Evolutionary conservation across 495 filamentous ascomycete species (phyloP).

Genomic region (Daldinia vernicosa): DNA sequence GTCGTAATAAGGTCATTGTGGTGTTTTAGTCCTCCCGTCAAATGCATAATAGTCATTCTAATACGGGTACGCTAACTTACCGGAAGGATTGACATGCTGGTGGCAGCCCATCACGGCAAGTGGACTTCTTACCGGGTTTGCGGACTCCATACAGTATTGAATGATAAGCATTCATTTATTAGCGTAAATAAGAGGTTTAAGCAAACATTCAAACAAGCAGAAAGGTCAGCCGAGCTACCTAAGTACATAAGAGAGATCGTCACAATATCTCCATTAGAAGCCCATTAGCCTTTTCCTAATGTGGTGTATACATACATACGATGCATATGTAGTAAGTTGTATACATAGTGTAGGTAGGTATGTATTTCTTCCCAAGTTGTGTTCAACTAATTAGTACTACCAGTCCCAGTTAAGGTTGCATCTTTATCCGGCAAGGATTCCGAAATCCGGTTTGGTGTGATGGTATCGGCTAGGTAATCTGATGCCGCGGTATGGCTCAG

Average conservation of each 20-base stretch:
- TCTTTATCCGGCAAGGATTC: neutral
- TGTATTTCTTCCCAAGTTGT: too few relatives aligned
- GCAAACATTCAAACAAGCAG: neutral
- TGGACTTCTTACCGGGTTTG: neutral
- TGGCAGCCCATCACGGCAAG: neutral
- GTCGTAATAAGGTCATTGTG: neutral
- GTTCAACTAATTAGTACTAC: neutral
- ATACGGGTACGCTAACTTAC: neutral
- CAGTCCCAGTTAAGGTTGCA: neutral
- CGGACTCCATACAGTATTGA: slow-evolving; percentile 2
- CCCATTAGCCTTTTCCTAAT: too few relatives aligned
- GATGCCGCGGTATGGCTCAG: neutral
- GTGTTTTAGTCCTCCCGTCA: neutral
- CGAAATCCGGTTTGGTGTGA: neutral
- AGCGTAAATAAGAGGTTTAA: neutral
- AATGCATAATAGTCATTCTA: neutral
- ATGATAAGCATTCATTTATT: neutral
- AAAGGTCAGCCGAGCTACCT: neutral
- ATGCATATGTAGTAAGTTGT: too few relatives aligned
- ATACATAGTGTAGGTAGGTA: too few relatives aligned
- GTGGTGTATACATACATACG: too few relatives aligned
- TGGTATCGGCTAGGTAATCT: neutral
- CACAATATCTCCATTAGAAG: too few relatives aligned
- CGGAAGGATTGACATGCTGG: slow-evolving; percentile 8
- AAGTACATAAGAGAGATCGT: too few relatives aligned